A percentile compares a stretch with the other conserved stretches of the same genome.
Conservation (phyloP, 371 early-diverging fungal species). For the Dichotomocladium elegans region DNA sequence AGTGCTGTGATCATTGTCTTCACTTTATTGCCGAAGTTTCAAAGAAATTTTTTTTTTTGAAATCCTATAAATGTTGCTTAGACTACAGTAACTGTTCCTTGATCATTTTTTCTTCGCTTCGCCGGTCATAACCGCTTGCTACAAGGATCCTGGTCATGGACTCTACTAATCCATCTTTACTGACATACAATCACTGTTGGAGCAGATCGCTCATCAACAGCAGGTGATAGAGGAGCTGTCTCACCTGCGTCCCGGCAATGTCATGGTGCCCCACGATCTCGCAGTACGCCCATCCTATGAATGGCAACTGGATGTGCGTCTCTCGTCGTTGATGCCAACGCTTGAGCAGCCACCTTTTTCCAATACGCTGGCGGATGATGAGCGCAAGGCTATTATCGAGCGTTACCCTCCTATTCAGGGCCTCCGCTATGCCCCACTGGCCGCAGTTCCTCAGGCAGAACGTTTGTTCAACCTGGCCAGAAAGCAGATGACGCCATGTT, state of each 20-base stretch:
- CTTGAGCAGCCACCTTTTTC: not conserved
- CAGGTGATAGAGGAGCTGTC: not conserved
- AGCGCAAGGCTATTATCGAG: conserved; percentile 1
- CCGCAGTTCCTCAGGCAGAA: not conserved
- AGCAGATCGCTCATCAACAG: conserved; percentile 1
- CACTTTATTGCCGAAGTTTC: not conserved
- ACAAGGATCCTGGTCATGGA: not conserved
- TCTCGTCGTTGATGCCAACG: not conserved
- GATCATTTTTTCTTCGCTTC: conserved; percentile 3
- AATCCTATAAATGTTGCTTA: not conserved
- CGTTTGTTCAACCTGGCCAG: not conserved
- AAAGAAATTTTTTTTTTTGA: not conserved
- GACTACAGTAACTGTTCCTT: too few relatives aligned
- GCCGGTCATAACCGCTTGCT: not conserved
- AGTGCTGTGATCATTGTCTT: not conserved
- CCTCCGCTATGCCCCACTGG: not conserved
- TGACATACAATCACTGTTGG: not conserved
- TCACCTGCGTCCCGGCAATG: not conserved
- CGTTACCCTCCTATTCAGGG: not conserved
- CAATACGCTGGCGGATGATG: conserved; percentile 1
- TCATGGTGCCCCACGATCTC: not conserved
- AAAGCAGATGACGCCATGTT: not conserved
- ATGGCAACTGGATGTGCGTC: not conserved
- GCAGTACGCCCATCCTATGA: conserved; percentile 6
- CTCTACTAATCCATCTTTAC: not conserved